Percentiles rank a stretch among this genome's conserved stretches.
phyloP scores from a whole-genome alignment of 2,329 filamentous ascomycete genomes.

The Sporothrix globosa region DNA sequence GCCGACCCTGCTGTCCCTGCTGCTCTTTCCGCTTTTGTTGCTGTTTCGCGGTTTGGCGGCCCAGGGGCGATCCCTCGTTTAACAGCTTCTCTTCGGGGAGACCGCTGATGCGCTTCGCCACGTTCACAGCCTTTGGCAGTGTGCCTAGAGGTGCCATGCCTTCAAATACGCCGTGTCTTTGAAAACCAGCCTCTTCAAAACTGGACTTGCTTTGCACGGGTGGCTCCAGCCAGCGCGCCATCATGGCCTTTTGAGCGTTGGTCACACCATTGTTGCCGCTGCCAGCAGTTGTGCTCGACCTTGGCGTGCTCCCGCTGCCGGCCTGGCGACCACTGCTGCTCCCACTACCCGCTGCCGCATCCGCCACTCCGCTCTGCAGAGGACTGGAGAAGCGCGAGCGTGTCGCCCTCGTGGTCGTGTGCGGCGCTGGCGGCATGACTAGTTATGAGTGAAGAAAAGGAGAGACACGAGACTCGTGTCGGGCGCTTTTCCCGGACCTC shows the following conservation, averaged over 20 bases:
- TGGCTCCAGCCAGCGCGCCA: slow-evolving; percentile 63
- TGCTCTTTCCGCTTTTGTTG: slow-evolving; percentile 21
- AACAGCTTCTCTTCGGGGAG: slow-evolving; percentile 33
- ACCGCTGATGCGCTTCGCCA: slow-evolving; percentile 52
- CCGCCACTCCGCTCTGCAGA: slow-evolving; percentile 42
- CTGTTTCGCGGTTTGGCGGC: slow-evolving; percentile 21
- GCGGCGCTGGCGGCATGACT: slow-evolving; percentile 43
- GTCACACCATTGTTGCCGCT: slow-evolving; percentile 34
- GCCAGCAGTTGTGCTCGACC: slow-evolving; percentile 36
- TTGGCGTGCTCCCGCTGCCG: slow-evolving; percentile 16
- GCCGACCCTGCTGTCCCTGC: background rate
- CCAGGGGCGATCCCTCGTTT: slow-evolving; percentile 15
- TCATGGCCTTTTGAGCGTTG: slow-evolving; percentile 52
- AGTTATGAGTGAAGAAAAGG: slow-evolving; percentile 3
- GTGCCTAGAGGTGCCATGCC: slow-evolving; percentile 82
- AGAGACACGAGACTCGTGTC: background rate
- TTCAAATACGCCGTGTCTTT: slow-evolving; percentile 74
- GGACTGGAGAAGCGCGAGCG: slow-evolving; percentile 63
- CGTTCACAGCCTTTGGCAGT: slow-evolving; percentile 63
- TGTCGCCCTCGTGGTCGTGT: slow-evolving; percentile 53
- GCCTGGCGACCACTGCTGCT: background rate
- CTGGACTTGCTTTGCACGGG: slow-evolving; percentile 65
- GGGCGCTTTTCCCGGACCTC: slow-evolving; percentile 14
- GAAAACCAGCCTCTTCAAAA: slow-evolving; percentile 76
- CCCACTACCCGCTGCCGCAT: slow-evolving; percentile 26